Base-by-base conservation (phyloP, 371 early-diverging fungal genomes). In the Rhizopus arrhizus region DNA sequence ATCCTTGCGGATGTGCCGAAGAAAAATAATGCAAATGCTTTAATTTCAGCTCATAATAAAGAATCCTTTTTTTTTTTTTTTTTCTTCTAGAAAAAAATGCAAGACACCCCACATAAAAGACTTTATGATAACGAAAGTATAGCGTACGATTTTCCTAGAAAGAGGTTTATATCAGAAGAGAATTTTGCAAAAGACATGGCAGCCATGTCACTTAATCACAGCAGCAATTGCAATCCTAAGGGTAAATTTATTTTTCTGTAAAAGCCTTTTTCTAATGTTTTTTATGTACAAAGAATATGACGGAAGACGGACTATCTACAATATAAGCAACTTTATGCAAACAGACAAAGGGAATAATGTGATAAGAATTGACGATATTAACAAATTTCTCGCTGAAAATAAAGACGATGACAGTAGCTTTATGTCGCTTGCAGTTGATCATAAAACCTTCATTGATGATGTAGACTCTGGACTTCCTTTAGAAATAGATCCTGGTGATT, bases 1-100 rank as follows among this genome's bases (percentile, higher is more conserved):
- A 96, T 80, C 88, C 92, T 49, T 95, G 97, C 61, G 97, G 97
- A 0, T 97, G 97, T 75, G 81, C 72, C 32, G 87, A 85, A 31
- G 82, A 79, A 45, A 41, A 32, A 43, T 43, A 43, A 43, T n/a
- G 43, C 43, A n/a, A 40, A 41, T 48, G 15, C 9, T 10, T 48
- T 48, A 5, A 28, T 29, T 48, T 29, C 48, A n/a, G 16, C 28
- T 48, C 15, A 38, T 13, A 38, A 8, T 11, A 8, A 38, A 38
- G 6, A 38, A 38, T 8, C 31, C 7, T 48, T 29, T 48, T 15
- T 48, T 47, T 47, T 7, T 28, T 29, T 47, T 5, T 29, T 10
- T 10, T 48, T 29, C n/a, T 43, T 43, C 15, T n/a, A 43, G 43
- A 43, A 43, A n/a, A 15, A 11, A 15, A 48, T 48, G 29, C 48